Conservation (phyloP, 148 eudicot species). For the Pouteria glomerata region DNA sequence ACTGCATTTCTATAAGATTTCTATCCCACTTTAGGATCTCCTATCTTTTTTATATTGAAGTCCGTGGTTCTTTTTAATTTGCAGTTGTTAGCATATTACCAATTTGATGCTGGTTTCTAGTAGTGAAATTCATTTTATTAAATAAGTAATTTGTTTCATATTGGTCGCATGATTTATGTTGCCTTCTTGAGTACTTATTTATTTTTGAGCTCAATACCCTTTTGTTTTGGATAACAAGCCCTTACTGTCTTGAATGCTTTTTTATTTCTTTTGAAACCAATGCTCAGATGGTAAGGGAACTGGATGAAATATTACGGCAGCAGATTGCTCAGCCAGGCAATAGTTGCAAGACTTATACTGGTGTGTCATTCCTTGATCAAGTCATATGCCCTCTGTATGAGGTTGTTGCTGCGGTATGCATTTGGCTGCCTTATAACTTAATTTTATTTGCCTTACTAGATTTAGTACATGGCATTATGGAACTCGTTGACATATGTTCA, state of each 20-base stretch:
- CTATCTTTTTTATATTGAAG: background rate
- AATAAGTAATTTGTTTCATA: background rate
- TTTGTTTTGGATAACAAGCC: too few relatives aligned
- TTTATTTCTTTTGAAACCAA: background rate
- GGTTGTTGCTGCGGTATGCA: constrained; percentile 79
- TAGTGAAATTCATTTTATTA: background rate
- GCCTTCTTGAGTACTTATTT: background rate
- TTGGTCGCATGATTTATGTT: background rate
- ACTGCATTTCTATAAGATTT: background rate
- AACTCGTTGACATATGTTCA: too few relatives aligned
- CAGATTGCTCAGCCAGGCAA: constrained; percentile 77
- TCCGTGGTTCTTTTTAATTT: background rate
- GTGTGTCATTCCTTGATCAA: constrained; percentile 73
- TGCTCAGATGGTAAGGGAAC: constrained; percentile 83
- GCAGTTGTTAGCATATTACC: background rate
- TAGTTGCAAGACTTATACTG: constrained; percentile 71
- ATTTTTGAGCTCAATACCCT: too few relatives aligned
- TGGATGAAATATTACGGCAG: constrained; percentile 76
- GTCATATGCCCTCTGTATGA: constrained; percentile 78
- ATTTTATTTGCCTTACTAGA: background rate
- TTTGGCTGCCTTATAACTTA: background rate
- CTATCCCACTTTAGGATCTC: background rate
- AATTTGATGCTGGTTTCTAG: background rate
- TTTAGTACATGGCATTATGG: too few relatives aligned
- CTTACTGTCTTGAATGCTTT: background rate